Evolutionary conservation across 768 basidiomycete species (phyloP).

Genomic region (Macrolepiota albuminosa): DNA sequence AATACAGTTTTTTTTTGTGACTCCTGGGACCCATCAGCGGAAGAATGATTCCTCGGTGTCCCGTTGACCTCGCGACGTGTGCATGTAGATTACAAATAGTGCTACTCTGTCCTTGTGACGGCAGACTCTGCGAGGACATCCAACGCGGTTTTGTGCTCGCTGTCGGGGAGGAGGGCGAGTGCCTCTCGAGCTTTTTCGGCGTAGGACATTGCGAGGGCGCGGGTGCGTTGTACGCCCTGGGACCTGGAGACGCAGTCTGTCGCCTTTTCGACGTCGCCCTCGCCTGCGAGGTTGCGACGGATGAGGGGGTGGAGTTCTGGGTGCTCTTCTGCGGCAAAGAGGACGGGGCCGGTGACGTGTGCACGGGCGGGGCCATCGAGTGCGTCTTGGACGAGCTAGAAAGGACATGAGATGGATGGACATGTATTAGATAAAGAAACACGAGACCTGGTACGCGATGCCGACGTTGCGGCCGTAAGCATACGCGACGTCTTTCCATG

Average conservation of each 20-base stretch:
- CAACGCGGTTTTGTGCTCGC: slow-evolving; percentile 74
- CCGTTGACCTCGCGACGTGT: no score
- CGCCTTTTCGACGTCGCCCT: slow-evolving; percentile 70
- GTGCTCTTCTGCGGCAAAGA: slow-evolving; percentile 86
- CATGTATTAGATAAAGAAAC: no score
- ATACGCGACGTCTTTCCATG: slow-evolving; percentile 88
- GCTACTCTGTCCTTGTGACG: slow-evolving; percentile 43
- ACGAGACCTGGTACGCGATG: slow-evolving; percentile 52
- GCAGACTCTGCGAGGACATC: slow-evolving; percentile 67
- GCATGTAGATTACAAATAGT: no score
- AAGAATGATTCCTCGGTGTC: background rate
- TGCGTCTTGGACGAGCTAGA: slow-evolving; percentile 81
- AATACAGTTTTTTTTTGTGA: background rate
- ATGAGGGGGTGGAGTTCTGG: slow-evolving; percentile 75
- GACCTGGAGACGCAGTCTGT: slow-evolving; percentile 63
- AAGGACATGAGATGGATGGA: background rate
- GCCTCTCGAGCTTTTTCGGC: slow-evolving; percentile 73
- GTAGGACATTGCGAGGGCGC: slow-evolving; percentile 68
- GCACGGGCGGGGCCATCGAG: slow-evolving; percentile 31
- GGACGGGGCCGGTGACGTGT: slow-evolving; percentile 70
- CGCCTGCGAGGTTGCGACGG: slow-evolving; percentile 65
- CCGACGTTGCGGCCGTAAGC: slow-evolving; percentile 88
- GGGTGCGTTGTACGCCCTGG: slow-evolving; percentile 75
- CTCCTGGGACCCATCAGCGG: background rate
- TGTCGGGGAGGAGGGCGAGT: slow-evolving; percentile 69